Evolutionary conservation across 306 rosid species (phyloP).

Genomic region (Coriaria nepalensis): DNA sequence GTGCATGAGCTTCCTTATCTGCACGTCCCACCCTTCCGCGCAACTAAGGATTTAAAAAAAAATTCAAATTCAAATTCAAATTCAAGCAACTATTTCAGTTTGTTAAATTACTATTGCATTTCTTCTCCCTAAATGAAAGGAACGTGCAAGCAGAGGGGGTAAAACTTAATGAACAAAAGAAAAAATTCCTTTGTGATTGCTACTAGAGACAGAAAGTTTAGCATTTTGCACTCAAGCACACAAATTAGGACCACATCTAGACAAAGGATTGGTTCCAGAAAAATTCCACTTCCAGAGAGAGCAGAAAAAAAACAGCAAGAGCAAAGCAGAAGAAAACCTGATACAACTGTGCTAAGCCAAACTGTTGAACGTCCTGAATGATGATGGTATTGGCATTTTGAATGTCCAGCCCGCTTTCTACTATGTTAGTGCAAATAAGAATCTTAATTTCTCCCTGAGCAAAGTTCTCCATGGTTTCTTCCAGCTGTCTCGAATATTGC

Average conservation of each 20-base stretch:
- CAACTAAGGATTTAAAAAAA: slow-evolving; percentile 39
- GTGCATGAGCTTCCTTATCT: slow-evolving; percentile 89
- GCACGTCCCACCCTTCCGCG: slow-evolving; percentile 99
- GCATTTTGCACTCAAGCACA: too few species aligned
- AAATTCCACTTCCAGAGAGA: background rate
- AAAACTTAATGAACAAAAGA: too few species aligned
- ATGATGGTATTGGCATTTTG: slow-evolving; percentile 97
- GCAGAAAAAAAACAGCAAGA: background rate
- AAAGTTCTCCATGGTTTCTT: slow-evolving; percentile 90
- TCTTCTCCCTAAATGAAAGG: too few species aligned
- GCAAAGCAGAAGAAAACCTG: slow-evolving; percentile 53
- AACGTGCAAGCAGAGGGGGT: too few species aligned
- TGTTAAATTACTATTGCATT: too few species aligned
- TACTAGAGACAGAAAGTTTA: too few species aligned
- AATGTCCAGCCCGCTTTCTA: slow-evolving; percentile 98
- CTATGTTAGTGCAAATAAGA: slow-evolving; percentile 79
- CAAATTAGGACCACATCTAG: too few species aligned
- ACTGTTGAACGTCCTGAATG: slow-evolving; percentile 92
- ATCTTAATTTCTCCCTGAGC: slow-evolving; percentile 66
- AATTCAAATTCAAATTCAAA: too few species aligned
- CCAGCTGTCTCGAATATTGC: slow-evolving; percentile 86
- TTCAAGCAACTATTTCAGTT: too few species aligned
- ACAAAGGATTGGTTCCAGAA: background rate
- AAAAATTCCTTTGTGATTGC: too few species aligned
- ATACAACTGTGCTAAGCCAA: slow-evolving; percentile 91